Percentiles rank a stretch among this genome's conserved stretches.
These are phyloP conservation scores for Panus rudis DNA, from an alignment of 768 basidiomycete species.

Conservation along the genomic window DNA sequence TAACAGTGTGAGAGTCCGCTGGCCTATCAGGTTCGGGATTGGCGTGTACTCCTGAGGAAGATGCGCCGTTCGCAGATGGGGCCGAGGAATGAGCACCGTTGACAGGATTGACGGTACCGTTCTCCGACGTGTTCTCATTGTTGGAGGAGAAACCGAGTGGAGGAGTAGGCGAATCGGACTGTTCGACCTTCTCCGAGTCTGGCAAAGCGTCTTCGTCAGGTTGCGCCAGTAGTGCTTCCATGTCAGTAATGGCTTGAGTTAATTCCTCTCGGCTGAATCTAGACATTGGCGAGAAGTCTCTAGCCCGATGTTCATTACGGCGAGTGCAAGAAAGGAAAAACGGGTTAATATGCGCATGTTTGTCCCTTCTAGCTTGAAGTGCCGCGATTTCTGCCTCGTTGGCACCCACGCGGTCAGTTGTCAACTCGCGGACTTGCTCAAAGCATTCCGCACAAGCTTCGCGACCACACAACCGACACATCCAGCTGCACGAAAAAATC, in stretches of 20 bases:
- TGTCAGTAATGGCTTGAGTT: conserved; percentile 54
- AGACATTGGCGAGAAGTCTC: conserved; percentile 74
- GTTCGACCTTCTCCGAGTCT: background rate
- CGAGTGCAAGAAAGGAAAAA: conserved; percentile 70
- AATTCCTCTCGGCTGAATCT: conserved; percentile 65
- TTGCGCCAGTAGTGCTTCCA: conserved; percentile 47
- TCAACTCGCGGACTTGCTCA: conserved; percentile 58
- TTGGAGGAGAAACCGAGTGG: background rate
- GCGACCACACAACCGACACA: conserved; percentile 86
- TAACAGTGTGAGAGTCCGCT: conserved; percentile 1
- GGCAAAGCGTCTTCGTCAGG: conserved; percentile 10
- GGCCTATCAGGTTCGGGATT: conserved; percentile 8
- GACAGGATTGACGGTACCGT: background rate
- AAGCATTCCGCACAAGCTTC: conserved; percentile 87
- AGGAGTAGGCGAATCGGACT: background rate
- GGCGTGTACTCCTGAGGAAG: background rate
- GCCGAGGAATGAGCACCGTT: background rate
- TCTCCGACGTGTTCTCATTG: conserved; percentile 1
- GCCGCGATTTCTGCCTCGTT: conserved; percentile 41
- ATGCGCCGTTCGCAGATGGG: background rate
- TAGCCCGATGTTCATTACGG: conserved; percentile 59
- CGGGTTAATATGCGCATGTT: conserved; percentile 57
- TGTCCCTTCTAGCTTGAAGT: conserved; percentile 47
- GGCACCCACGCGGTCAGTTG: conserved; percentile 42
- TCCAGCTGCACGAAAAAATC: conserved; percentile 83